These are phyloP conservation scores for Chaetomium globosum DNA, from an alignment of 2,329 filamentous ascomycete genomes.

Conservation along the genomic window DNA sequence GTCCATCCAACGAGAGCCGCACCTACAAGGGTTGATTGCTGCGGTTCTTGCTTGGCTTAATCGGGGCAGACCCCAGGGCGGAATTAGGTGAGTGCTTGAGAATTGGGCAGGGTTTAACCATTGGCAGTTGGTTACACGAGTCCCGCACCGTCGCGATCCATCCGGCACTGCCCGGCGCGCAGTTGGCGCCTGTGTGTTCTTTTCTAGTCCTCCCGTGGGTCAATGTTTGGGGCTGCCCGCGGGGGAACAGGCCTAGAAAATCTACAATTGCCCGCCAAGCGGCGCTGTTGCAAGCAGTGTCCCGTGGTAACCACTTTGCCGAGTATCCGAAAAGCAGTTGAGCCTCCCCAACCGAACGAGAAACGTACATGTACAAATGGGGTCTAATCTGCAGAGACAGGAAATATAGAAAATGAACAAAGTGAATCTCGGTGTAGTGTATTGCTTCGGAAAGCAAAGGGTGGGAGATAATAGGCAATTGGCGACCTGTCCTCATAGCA, in stretches of 20 bases:
- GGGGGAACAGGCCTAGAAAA: background rate
- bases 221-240: background rate
- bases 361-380: background rate
- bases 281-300: background rate
- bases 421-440: background rate
- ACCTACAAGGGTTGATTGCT: background rate
- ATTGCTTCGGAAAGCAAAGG: background rate
- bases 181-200: background rate
- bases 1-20: background rate
- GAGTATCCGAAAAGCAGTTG: background rate
- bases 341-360: background rate
- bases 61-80: conserved; percentile 6
- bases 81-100: background rate
- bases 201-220: background rate
- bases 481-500: background rate
- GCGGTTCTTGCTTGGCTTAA: background rate
- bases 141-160: background rate
- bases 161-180: background rate
- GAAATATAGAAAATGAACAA: background rate
- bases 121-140: background rate
- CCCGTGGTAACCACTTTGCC: background rate
- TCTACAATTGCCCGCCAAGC: background rate
- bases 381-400: background rate
- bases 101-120: background rate
- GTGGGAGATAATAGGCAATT: background rate